Evolutionary conservation across 129 eudicot genomes (phyloP).

Genomic region (Flaveria robusta): DNA sequence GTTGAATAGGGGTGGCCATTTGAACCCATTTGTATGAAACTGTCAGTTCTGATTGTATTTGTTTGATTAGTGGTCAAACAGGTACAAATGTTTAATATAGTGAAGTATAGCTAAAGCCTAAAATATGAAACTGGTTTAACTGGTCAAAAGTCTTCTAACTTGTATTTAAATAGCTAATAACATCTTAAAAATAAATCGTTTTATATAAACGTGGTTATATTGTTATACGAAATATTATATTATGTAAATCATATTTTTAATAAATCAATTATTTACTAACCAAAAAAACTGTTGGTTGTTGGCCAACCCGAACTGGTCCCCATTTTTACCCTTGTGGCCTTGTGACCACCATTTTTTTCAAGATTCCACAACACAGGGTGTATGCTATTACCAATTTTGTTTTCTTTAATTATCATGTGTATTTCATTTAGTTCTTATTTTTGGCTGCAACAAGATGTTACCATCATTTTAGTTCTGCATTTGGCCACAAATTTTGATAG

Average conservation of each 20-base stretch:
- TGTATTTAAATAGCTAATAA: not conserved
- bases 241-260: not conserved
- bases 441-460: slow-evolving; percentile 2
- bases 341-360: not conserved
- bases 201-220: not conserved
- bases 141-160: not conserved
- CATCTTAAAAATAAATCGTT: not conserved
- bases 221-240: not conserved
- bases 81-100: too few relatives aligned
- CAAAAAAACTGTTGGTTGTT: not conserved
- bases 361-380: not conserved
- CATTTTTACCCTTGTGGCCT: not conserved
- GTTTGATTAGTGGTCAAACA: not conserved
- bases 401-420: not conserved
- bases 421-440: not conserved
- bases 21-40: too few relatives aligned
- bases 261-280: not conserved
- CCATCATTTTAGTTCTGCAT: slow-evolving; percentile 9
- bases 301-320: not conserved
- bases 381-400: not conserved
- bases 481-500: not conserved
- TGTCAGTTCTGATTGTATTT: not conserved
- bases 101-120: too few relatives aligned
- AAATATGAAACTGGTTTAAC: not conserved
- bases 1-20: too few relatives aligned